Conservation (phyloP, 2,329 filamentous ascomycete species). For the Phyllosticta citrichinensis region DNA sequence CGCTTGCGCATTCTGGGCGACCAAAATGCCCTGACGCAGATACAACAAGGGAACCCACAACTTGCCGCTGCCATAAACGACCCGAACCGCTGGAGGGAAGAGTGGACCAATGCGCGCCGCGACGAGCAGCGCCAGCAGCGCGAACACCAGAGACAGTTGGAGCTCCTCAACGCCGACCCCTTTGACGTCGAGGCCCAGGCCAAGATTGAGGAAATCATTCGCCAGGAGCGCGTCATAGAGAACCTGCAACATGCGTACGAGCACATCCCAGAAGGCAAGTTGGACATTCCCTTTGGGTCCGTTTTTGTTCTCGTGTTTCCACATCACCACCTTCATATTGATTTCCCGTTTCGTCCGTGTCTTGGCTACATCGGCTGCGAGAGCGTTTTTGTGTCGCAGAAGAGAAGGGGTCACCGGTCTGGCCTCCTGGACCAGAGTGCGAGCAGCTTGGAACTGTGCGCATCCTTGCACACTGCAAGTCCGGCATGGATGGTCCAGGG, state of each 20-base stretch:
- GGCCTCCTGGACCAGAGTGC: not conserved
- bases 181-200: conserved; percentile 88
- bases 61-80: conserved; percentile 69
- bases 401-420: not conserved
- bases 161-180: conserved; percentile 80
- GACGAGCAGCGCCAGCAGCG: conserved; percentile 53
- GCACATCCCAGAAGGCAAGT: conserved; percentile 86
- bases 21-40: conserved; percentile 59
- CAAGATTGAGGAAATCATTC: conserved; percentile 94
- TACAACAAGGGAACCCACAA: conserved; percentile 63
- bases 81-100: conserved; percentile 62
- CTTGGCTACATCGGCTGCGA: not conserved
- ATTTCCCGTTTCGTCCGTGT: not conserved
- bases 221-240: conserved; percentile 86
- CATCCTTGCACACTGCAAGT: not conserved
- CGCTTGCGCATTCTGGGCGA: conserved; percentile 76
- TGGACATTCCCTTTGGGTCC: conserved; percentile 2
- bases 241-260: conserved; percentile 96
- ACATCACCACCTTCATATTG: not conserved
- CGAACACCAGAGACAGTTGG: conserved; percentile 74
- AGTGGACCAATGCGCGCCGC: conserved; percentile 57
- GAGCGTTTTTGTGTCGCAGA: conserved; percentile 4
- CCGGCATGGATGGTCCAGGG: not conserved
- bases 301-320: not conserved
- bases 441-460: not conserved